Base-by-base conservation (phyloP, 352 stramenopile genomes). In the Globisporangium viniferum region DNA sequence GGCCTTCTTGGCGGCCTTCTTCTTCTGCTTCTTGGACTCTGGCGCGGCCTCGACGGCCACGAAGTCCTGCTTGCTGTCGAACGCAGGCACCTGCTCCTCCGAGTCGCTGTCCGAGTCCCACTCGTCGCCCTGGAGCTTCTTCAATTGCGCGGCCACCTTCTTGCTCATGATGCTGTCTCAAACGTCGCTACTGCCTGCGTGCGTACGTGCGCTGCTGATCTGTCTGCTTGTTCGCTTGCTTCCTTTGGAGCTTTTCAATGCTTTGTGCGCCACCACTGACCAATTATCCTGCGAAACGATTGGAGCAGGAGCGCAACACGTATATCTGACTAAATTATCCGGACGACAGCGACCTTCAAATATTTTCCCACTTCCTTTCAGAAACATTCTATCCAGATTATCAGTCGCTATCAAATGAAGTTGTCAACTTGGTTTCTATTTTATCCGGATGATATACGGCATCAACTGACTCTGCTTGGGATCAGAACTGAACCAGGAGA, bases 21-120 rank as follows among this genome's bases (percentile, higher is more conserved):
- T 84, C 64, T 76, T 79, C 46, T 64, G 67, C 64, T 89, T 82
- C 59, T 76, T 80, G 24, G 61, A 71, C 39, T 82, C 72, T 51
- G 70, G 33, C 62, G 71, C 33, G 5, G 66, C 36, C 29, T 89
- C 78, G 36, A 86, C 66, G 70, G 73, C 59, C 53, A 92, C 82
- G 35, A 92, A 80, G 67, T 89, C 79, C 61, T 69, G 74, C 39
- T 76, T 78, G 62, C 63, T 67, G 60, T 87, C 81, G 69, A 91
- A 89, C 9, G 65, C 44, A 14, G 66, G 70, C 20, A 60, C 44
- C 27, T 64, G 66, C 61, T 83, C 71, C 73, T 94, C 87, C 61
- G 55, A 68, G 55, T 92, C 86, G 66, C 81, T 92, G 75, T 93
- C 88, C 67, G 88, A 95, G 78, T 95, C 83, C 88, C 88, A 95